These are phyloP conservation scores for Botryotinia calthae DNA, from an alignment of 2,329 filamentous ascomycete species.

Conservation along the genomic window DNA sequence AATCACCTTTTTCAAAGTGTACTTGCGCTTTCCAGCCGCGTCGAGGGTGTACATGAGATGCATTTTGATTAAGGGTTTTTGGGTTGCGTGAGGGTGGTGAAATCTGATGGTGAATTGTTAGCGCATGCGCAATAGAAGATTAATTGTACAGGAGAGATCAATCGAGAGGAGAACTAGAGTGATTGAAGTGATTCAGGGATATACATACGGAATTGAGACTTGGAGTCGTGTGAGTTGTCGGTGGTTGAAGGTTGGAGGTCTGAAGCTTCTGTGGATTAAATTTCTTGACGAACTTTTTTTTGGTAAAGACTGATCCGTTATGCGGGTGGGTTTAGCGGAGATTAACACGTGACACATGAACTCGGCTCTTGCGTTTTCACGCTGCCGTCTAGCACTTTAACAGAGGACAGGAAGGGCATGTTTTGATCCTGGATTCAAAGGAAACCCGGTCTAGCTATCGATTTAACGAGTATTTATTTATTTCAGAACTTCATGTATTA, in stretches of 20 bases:
- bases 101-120: neutral
- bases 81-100: neutral
- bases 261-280: slow-evolving; percentile 13
- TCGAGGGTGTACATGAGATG: slow-evolving; percentile 87
- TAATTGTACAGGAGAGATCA: neutral
- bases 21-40: slow-evolving; percentile 78
- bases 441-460: neutral
- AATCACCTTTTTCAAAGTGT: slow-evolving; percentile 90
- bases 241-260: neutral
- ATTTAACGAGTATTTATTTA: neutral
- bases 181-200: neutral
- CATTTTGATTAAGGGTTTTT: slow-evolving; percentile 43
- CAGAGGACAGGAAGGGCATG: neutral
- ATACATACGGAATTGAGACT: neutral
- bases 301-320: neutral
- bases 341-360: neutral
- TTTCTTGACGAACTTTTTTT: slow-evolving; percentile 18
- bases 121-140: neutral
- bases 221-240: neutral
- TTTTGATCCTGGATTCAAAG: neutral
- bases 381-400: no score
- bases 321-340: neutral
- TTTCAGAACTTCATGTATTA: slow-evolving; percentile 37
- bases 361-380: neutral
- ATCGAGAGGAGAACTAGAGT: neutral